These are phyloP conservation scores for Chlamydomonas schloesseri DNA, from an alignment of 139 green algal genomes.

Conservation along the genomic window DNA sequence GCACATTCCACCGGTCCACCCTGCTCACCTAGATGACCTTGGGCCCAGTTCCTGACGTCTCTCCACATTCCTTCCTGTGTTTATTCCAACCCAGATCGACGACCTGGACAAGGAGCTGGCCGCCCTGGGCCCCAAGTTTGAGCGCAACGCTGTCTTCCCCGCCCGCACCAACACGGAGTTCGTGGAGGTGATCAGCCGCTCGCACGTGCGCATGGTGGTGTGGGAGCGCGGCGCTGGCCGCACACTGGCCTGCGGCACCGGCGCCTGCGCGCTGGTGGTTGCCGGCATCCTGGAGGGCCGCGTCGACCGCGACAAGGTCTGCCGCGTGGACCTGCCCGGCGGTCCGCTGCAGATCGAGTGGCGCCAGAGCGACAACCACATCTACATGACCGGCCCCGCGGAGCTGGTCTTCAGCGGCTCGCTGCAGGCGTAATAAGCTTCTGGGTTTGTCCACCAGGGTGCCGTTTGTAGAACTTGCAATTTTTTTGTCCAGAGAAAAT, in stretches of 20 bases:
- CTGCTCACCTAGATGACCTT: too few species aligned
- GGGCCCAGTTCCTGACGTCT: too few species aligned
- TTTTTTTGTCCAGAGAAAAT: too few species aligned
- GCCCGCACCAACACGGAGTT: slow-evolving; percentile 97
- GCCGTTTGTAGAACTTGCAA: too few species aligned
- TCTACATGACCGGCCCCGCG: slow-evolving; percentile 98
- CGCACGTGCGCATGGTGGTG: slow-evolving; percentile 92
- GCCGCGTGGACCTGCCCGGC: slow-evolving; percentile 93
- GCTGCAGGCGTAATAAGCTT: background rate
- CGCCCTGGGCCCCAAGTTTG: slow-evolving; percentile 90
- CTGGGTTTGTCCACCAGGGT: too few species aligned
- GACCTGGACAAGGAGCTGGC: slow-evolving; percentile 73
- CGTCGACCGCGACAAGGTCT: slow-evolving; percentile 75
- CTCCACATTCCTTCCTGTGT: background rate
- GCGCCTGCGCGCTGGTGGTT: slow-evolving; percentile 97
- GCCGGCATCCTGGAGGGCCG: slow-evolving; percentile 92
- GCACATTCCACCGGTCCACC: too few species aligned
- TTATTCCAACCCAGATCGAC: slow-evolving; percentile 70
- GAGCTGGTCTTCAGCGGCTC: slow-evolving; percentile 88
- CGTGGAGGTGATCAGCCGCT: slow-evolving; percentile 80
- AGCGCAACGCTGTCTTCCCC: slow-evolving; percentile 92
- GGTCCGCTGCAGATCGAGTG: slow-evolving; percentile 97
- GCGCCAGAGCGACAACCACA: slow-evolving; percentile 87
- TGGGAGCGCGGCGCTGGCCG: slow-evolving; percentile 97
- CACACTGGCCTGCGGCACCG: slow-evolving; percentile 98